Evolutionary conservation across 2,329 filamentous ascomycete species (phyloP), one percentile per base, ranked within the genome.

Genomic region (Davidsoniella virescens): DNA sequence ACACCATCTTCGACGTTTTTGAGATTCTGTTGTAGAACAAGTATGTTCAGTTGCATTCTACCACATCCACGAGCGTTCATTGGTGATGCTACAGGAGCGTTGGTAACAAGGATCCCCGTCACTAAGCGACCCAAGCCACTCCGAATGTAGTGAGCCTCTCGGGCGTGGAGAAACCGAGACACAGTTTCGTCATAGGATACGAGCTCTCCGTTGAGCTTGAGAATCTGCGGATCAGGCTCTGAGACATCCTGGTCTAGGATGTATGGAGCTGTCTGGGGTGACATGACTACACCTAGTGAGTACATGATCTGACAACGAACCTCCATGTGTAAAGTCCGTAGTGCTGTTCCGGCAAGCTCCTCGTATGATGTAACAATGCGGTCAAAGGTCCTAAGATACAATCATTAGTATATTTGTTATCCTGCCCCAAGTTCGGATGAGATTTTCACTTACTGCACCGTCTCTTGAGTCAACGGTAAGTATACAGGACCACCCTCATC

Each of bases 1-100:
- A 84, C 80, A 7, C 74, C 75, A 2, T 76, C 71, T 63, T 92
- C 87, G 49, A 98, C 81, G 57, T 94, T 94, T 68, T 94, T 94
- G 50, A 98, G 76, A 59, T 94, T 95, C 62, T 98, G 92, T 65
- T 96, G 90, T 47, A 98, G 70, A 39, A 98, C 92, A 20, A 95
- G 73, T 45, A 95, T 87, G 62, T 98, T 94, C 59, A 96, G 77
- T 62, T 53, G 82, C 77, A 98, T 87, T 37, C 87, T 77, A n/a
- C 80, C 78, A 53, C 82, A 85, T 40, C 92, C 92, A 58, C 83
- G 77, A 37, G 67, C 69, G 63, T 98, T 95, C 80, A 98, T 90
- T 6, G 82, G 80, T 46, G 80, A 78, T 42, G 90, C 83, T 60
- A 76, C 75, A 16, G 72, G 68, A 1, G 80, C 78, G 55, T 84